Conservation (phyloP, 805 yeast species). For the Yarrowia sp. region DNA sequence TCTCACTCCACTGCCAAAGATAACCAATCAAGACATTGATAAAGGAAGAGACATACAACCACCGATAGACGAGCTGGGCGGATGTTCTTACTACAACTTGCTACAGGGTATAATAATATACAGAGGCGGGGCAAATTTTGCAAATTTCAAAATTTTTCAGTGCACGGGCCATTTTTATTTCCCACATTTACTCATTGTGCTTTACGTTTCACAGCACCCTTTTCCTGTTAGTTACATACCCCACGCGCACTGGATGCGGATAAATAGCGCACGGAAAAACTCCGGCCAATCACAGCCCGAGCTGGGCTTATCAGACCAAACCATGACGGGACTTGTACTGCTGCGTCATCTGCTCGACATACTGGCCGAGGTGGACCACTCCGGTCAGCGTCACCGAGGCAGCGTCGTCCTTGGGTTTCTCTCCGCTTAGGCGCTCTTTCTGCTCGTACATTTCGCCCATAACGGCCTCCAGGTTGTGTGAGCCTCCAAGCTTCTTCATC, state of each 20-base stretch:
- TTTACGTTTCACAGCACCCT: neutral
- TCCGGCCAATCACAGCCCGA: slow-evolving; percentile 22
- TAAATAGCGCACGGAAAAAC: slow-evolving; percentile 35
- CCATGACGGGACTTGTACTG: slow-evolving; percentile 37
- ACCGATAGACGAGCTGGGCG: neutral
- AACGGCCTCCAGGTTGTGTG: slow-evolving; percentile 16
- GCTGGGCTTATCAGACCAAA: slow-evolving; percentile 19
- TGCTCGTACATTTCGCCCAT: slow-evolving; percentile 39
- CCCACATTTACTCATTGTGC: slow-evolving; percentile 21
- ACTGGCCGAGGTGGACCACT: slow-evolving; percentile 40
- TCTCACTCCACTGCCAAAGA: neutral
- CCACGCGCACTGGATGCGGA: slow-evolving; percentile 35
- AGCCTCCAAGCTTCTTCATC: slow-evolving; percentile 38
- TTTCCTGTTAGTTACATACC: slow-evolving; percentile 13
- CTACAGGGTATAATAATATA: no score
- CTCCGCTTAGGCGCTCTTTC: slow-evolving; percentile 4
- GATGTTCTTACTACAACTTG: neutral
- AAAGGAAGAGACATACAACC: neutral
- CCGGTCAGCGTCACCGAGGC: slow-evolving; percentile 34
- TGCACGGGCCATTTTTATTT: neutral
- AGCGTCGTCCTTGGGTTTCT: slow-evolving; percentile 2
- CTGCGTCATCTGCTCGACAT: slow-evolving; percentile 41
- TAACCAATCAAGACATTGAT: slow-evolving; percentile 1
- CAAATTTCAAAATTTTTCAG: neutral
- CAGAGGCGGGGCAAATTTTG: no score